phyloP scores from a whole-genome alignment of 176 grass and related monocot genomes.

The Pontederia paniculata region DNA sequence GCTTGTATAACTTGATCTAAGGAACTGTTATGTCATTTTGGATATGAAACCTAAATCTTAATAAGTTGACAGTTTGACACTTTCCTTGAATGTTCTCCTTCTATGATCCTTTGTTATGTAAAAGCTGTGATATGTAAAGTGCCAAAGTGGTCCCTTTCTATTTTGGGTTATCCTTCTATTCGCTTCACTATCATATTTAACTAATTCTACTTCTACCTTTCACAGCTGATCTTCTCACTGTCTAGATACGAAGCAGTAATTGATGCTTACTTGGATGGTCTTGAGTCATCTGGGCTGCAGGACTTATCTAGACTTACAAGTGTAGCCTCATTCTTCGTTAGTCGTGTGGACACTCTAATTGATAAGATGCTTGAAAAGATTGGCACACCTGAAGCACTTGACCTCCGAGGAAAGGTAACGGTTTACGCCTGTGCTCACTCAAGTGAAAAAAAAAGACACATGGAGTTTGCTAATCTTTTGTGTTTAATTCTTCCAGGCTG shows the following conservation, averaged over 20 bases:
- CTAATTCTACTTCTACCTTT: not conserved
- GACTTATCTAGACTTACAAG: constrained; percentile 89
- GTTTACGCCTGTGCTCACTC: not conserved
- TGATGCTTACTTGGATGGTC: constrained; percentile 90
- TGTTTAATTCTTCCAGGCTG: constrained; percentile 45
- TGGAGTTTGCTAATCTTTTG: not conserved
- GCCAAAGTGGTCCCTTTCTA: constrained; percentile 1
- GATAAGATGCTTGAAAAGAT: constrained; percentile 98
- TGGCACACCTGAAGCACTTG: constrained; percentile 87
- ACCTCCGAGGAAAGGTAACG: constrained; percentile 78
- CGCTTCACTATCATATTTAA: no score
- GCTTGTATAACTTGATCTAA: no score
- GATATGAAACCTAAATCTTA: no score
- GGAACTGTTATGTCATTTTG: no score
- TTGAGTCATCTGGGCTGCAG: constrained; percentile 80
- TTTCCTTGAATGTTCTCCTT: no score
- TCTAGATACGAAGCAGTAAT: constrained; percentile 94
- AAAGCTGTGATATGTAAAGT: no score
- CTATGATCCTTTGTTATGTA: no score
- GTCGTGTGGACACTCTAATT: constrained; percentile 76
- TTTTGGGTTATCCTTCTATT: not conserved
- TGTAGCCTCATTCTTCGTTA: constrained; percentile 98
- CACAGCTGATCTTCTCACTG: constrained; percentile 95
- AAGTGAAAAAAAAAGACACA: not conserved
- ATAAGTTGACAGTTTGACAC: no score